Conservation (phyloP, 108 stramenopile species). For the Discostella pseudostelligera region DNA sequence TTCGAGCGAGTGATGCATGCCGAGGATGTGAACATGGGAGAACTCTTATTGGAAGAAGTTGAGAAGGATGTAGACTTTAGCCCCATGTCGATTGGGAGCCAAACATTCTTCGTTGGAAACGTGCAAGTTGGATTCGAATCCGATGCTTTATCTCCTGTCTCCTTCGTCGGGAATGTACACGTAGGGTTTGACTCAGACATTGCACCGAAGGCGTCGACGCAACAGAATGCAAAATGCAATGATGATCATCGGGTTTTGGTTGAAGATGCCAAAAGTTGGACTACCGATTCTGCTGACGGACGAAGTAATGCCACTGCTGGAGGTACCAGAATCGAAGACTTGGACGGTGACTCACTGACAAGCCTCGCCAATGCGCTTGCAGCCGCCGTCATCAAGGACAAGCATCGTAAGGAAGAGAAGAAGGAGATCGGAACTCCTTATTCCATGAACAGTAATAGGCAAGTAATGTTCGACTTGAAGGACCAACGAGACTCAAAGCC, state of each 20-base stretch:
- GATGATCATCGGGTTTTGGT: neutral
- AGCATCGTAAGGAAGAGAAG: constrained; percentile 1
- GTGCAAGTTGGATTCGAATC: constrained; percentile 1
- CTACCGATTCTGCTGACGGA: neutral
- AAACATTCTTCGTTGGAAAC: constrained; percentile 30
- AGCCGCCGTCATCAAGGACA: neutral
- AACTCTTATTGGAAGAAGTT: constrained; percentile 9
- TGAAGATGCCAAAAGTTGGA: neutral
- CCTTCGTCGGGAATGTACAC: constrained; percentile 27
- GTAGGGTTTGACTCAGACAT: constrained; percentile 2
- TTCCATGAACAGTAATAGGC: constrained; percentile 20
- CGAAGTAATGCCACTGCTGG: neutral
- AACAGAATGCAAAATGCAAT: neutral
- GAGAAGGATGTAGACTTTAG: neutral
- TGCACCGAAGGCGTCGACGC: neutral
- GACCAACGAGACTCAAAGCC: constrained; percentile 11
- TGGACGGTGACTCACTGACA: constrained; percentile 4
- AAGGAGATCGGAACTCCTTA: constrained; percentile 24
- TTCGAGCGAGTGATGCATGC: constrained; percentile 27
- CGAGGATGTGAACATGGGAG: constrained; percentile 23
- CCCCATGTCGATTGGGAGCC: neutral
- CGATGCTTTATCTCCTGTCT: neutral
- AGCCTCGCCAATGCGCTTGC: neutral
- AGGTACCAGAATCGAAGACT: constrained; percentile 3
- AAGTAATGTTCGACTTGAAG: constrained; percentile 19